Evolutionary conservation across 805 yeast species (phyloP), one percentile per base, ranked within the genome.

Genomic region (Yarrowia deformans): DNA sequence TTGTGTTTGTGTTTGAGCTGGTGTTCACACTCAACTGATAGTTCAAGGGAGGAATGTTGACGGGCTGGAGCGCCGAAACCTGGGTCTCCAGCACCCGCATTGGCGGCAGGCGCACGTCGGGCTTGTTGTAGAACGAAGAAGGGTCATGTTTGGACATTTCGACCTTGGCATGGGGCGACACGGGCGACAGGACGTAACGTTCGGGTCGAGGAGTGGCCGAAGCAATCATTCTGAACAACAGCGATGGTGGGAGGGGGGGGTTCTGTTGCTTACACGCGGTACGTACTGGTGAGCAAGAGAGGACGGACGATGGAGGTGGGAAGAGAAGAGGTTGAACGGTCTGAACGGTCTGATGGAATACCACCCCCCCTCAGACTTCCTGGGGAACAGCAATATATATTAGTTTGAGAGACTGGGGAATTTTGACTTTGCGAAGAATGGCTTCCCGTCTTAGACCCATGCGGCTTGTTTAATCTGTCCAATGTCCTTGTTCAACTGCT

Each of bases 401-500:
- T 42, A 56, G 49, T 56, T 56, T 32, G 48, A 12, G 13, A 39
- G 37, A 34, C 64, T 56, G 49, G 64, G 64, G 64, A 43, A 56
- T n/a, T 29, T 56, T n/a, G 64, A 40, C 49, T 60, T 56, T 56
- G 35, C 52, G n/a, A 43, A 60, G 66, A 60, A 56, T 56, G 63
- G 63, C 66, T 43, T 60, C 66, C 52, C 66, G 52, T 60, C 66
- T 43, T 39, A 45, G 42, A 60, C 66, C 66, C 52, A 60, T 60
- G 66, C 66, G 66, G 66, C 66, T 60, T 43, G 66, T 60, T 60
- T 60, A 60, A 60, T 60, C 66, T 60, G 66, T 60, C 66, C 66
- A 60, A 60, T 45, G 48, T 60, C 66, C 66, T 60, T 60, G 66
- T 60, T 45, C 50, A 1, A 13, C 34, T 19, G 42, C 34, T 45